Base-by-base conservation (phyloP, 805 yeast species). In the Wilhelminamyces savonicus region DNA sequence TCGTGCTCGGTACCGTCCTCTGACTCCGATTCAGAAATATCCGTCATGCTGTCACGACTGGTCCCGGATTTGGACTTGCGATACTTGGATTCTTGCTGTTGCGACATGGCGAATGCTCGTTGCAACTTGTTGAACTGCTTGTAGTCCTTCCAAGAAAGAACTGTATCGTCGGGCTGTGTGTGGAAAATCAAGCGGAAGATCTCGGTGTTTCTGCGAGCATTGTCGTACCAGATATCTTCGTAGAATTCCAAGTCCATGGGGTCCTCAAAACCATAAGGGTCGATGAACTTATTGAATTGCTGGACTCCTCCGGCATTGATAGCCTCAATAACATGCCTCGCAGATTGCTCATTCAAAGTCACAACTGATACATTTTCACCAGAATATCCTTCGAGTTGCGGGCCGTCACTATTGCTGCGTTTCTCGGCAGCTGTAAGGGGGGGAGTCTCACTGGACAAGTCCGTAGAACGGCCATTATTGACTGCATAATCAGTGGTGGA, bases 161-260 rank as follows among this genome's bases (percentile, higher is more conserved):
- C 97, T 5, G 75, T 66, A 52, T 90, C 86, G 55, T 92, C 98
- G 0, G 99, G 99, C 50, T 94, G 98, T 38, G 85, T 77, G 40
- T 88, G 88, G 69, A 92, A 92, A 1, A 92, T 83, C 53, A 81
- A 66, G 37, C 96, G 69, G 60, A 74, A 92, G 2, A 94, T 61
- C 35, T 74, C 67, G 0, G 97, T 86, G 48, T 92, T 92, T 44
- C 88, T 69, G 30, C 81, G 62, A 0, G 98, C 97, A 45, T 74
- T 76, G 4, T 79, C 79, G 50, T 69, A 73, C 96, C 96, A 90
- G 6, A 79, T 52, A 43, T 86, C 96, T 43, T 83, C 88, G 46
- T 76, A 85, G 51, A 92, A 92, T 2, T 73, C 74, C n/a, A 74
- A 81, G 35, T 71, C 75, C 27, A 92, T 52, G 0, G 98, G 99